Conservation (phyloP, 352 stramenopile genomes). For the Pythium catenulatum region DNA sequence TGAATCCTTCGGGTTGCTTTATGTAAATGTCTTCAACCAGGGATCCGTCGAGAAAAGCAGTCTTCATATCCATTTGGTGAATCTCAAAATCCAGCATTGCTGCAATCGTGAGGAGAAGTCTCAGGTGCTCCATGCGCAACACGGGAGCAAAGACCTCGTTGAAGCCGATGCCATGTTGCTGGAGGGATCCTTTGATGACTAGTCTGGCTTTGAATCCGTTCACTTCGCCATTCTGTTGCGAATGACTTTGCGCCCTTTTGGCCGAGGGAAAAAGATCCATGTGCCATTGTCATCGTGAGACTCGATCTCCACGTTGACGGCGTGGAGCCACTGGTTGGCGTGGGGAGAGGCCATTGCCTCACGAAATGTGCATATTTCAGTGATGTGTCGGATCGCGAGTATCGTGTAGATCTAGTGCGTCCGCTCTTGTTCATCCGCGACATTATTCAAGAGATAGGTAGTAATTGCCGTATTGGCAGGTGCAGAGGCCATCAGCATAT, state of each 20-base stretch:
- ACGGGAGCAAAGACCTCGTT: conserved; percentile 4
- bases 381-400: conserved; percentile 9
- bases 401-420: neutral
- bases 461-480: neutral
- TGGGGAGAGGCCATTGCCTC: neutral
- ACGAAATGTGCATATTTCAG: neutral
- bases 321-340: neutral
- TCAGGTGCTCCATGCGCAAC: conserved; percentile 29
- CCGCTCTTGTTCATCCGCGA: neutral
- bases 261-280: conserved; percentile 6
- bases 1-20: too few relatives aligned
- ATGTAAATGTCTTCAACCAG: conserved; percentile 58
- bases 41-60: conserved; percentile 44
- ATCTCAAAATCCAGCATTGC: conserved; percentile 45
- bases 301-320: neutral
- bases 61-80: conserved; percentile 64
- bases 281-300: conserved; percentile 21
- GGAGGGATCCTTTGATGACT: conserved; percentile 13
- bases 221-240: neutral
- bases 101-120: neutral
- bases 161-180: conserved; percentile 10
- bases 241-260: neutral
- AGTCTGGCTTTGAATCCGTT: conserved; percentile 17
- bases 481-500: neutral
- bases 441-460: conserved; percentile 8